A percentile compares a stretch with the other conserved stretches of the same genome.
Conservation (phyloP, 1,284 basidiomycete species). For the Papiliotrema terrestris region DNA sequence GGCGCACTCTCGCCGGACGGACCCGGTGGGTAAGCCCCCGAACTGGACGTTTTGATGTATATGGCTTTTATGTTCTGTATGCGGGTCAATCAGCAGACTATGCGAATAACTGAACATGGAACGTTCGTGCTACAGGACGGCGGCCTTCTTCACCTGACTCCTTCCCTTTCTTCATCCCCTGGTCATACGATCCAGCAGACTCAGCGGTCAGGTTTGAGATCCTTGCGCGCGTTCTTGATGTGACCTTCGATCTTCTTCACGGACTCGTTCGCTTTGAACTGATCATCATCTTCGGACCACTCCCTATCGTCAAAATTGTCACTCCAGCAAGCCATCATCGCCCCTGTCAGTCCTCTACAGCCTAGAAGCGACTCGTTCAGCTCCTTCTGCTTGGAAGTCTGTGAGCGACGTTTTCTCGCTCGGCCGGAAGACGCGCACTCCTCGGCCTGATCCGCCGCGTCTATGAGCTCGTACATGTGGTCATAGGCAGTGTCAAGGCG, state of each 20-base stretch:
- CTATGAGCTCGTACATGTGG: too few species aligned
- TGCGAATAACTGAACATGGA: background rate
- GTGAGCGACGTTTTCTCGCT: background rate
- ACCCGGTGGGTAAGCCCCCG: conserved; percentile 17
- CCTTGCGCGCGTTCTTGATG: too few species aligned
- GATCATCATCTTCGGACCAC: too few species aligned
- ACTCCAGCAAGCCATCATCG: background rate
- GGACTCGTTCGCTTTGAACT: too few species aligned
- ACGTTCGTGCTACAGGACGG: background rate
- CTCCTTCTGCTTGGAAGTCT: background rate
- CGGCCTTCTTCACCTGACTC: background rate
- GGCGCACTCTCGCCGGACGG: conserved; percentile 8
- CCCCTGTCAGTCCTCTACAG: background rate
- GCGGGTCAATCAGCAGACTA: background rate
- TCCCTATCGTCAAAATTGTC: too few species aligned
- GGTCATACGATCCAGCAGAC: too few species aligned
- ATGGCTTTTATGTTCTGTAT: background rate
- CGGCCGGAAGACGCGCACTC: too few species aligned
- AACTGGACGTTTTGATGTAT: conserved; percentile 14
- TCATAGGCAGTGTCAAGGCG: too few species aligned
- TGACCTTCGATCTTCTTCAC: too few species aligned
- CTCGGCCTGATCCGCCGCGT: too few species aligned
- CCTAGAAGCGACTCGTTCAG: background rate
- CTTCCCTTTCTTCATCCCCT: too few species aligned
- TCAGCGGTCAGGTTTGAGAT: too few species aligned